phyloP scores from a whole-genome alignment of 441 rosid genomes.

The Corymbia calophylla region DNA sequence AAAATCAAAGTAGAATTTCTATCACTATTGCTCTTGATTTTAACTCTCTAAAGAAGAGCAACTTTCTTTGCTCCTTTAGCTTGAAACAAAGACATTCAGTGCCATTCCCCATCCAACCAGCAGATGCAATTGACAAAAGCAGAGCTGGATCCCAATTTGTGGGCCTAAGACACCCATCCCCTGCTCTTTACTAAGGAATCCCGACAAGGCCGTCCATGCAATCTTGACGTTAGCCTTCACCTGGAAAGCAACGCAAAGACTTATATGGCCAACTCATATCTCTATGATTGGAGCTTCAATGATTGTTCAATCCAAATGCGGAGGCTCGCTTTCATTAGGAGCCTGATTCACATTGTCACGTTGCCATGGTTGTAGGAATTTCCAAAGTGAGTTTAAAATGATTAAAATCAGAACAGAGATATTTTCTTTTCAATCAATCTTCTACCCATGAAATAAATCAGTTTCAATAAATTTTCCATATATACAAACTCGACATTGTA shows the following conservation, averaged over 20 bases:
- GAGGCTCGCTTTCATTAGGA: not conserved
- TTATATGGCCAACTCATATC: not conserved
- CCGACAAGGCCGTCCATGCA: not conserved
- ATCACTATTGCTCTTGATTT: too few species aligned
- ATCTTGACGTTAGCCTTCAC: too few species aligned
- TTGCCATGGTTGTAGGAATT: not conserved
- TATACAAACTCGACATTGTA: not conserved
- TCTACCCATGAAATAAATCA: not conserved
- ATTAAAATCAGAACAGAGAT: not conserved
- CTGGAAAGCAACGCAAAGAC: not conserved
- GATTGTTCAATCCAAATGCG: not conserved
- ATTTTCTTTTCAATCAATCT: not conserved
- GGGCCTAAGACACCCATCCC: too few species aligned
- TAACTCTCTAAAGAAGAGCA: too few species aligned
- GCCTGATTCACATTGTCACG: not conserved
- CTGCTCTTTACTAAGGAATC: not conserved
- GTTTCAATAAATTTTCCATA: not conserved
- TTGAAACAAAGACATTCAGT: too few species aligned
- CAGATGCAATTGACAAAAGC: too few species aligned
- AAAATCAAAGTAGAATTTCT: too few species aligned
- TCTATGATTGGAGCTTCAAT: not conserved
- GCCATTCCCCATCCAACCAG: too few species aligned
- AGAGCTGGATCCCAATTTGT: too few species aligned
- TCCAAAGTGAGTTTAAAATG: not conserved
- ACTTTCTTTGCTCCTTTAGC: too few species aligned